These are phyloP conservation scores for Xylaria telfairii DNA, from an alignment of 495 filamentous ascomycete genomes.

Conservation along the genomic window DNA sequence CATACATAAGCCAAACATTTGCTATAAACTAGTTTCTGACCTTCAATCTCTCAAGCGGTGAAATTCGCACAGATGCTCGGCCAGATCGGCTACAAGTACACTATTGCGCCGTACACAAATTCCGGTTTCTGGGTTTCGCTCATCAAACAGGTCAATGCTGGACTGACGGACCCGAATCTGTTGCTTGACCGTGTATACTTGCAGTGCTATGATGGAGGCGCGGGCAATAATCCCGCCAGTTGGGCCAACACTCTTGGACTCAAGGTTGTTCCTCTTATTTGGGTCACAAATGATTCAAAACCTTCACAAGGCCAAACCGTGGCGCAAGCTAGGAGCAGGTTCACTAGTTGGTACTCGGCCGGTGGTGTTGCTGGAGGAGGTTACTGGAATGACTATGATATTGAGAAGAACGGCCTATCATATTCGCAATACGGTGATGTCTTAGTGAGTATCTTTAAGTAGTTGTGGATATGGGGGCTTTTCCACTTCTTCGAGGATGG, in stretches of 20 bases:
- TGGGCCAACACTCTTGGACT: constrained; percentile 46
- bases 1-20: no score
- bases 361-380: constrained; percentile 46
- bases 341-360: constrained; percentile 40
- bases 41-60: constrained; percentile 24
- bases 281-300: constrained; percentile 54
- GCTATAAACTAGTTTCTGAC: no score
- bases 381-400: constrained; percentile 55
- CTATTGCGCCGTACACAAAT: constrained; percentile 50
- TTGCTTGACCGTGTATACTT: constrained; percentile 49
- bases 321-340: constrained; percentile 42
- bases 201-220: constrained; percentile 52
- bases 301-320: constrained; percentile 44
- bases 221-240: constrained; percentile 42
- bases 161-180: constrained; percentile 30
- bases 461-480: neutral
- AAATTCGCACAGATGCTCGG: constrained; percentile 49
- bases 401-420: constrained; percentile 51
- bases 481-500: neutral
- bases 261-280: constrained; percentile 51
- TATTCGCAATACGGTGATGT: constrained; percentile 47
- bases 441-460: constrained; percentile 43
- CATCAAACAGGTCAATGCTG: constrained; percentile 39
- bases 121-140: constrained; percentile 41
- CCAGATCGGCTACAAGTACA: constrained; percentile 45